Base-by-base conservation (phyloP, 2,329 filamentous ascomycete genomes). In the Penicillium sp. region DNA sequence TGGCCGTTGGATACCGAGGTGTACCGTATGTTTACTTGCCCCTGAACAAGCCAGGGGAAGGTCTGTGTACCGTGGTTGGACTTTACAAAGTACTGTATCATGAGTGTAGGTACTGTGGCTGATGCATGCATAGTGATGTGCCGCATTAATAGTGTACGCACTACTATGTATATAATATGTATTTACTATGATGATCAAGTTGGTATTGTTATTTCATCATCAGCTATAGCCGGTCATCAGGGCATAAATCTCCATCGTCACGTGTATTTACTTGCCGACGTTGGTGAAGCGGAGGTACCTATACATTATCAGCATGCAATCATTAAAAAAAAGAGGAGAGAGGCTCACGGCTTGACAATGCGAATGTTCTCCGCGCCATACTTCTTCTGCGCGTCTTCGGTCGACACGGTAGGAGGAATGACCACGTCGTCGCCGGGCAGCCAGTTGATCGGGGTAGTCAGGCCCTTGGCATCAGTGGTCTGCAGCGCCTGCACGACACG, bases 391-490 rank as follows among this genome's bases (percentile, higher is more conserved):
- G 91, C 92, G 78, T 94, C 87, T 74, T 90, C 89, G 61, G 90
- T 91, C 72, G 84, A 88, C 71, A 96, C 85, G 60, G 80, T 81
- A 47, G 91, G 90, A 70, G 91, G 90, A 61, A 97, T 89, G 70
- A 97, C 96, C 65, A 96, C 92, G 72, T 97, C 91, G 68, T 96
- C 88, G 55, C 91, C 91, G 46, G 85, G 86, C 40, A 87, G 80
- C 91, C 91, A 96, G 81, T 96, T 89, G 76, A 96, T 92, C 50
- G 91, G 91, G 56, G 90, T 94, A 63, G 88, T 91, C 70, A 96
- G 79, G 67, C 88, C 88, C 83, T 93, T 86, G 83, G 90, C 91
- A 79, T 96, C 92, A 59, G 88, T 90, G 45, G 85, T 86, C 81
- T 91, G 88, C 62, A 91, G 83, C 57, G 87, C 89, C 79, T 91